Conservation (phyloP, 1,284 basidiomycete genomes). For the Microbotryum silenes-acaulis region DNA sequence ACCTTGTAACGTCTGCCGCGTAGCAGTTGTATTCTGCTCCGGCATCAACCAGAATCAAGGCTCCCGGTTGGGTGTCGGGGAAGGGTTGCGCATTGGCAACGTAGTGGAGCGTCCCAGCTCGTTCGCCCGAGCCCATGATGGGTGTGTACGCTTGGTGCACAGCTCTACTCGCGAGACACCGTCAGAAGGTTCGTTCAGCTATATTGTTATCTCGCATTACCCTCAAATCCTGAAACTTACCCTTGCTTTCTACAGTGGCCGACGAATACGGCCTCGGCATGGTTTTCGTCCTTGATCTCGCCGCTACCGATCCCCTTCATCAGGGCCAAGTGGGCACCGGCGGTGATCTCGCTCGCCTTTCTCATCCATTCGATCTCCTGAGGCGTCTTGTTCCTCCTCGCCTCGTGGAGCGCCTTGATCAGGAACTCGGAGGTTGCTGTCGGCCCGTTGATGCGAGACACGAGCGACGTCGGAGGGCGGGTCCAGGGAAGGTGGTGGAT, state of each 20-base stretch:
- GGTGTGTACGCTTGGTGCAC: conserved; percentile 83
- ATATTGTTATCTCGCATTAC: conserved; percentile 3
- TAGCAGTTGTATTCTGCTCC: conserved; percentile 82
- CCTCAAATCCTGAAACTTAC: conserved; percentile 45
- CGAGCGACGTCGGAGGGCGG: conserved; percentile 49
- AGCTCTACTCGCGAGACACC: conserved; percentile 47
- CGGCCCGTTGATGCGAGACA: conserved; percentile 44
- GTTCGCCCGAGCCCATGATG: conserved; percentile 72
- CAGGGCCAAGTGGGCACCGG: conserved; percentile 74
- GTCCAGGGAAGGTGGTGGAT: conserved; percentile 35
- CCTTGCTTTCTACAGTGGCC: conserved; percentile 76
- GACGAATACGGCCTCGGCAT: conserved; percentile 84
- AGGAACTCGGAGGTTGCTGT: conserved; percentile 51
- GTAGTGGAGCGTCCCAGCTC: conserved; percentile 82
- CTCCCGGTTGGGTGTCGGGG: conserved; percentile 22
- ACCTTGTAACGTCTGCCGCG: conserved; percentile 58
- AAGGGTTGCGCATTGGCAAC: conserved; percentile 43
- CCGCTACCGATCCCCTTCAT: conserved; percentile 58
- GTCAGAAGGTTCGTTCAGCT: background rate
- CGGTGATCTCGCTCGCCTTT: conserved; percentile 73
- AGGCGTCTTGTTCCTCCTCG: conserved; percentile 66
- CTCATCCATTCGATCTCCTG: conserved; percentile 55
- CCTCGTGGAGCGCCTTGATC: conserved; percentile 62
- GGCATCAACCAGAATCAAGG: conserved; percentile 71
- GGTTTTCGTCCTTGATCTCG: conserved; percentile 79